A percentile compares a stretch with the other conserved stretches of the same genome.
Conservation (phyloP, 768 basidiomycete species). For the Strobilomyces dryophilus region DNA sequence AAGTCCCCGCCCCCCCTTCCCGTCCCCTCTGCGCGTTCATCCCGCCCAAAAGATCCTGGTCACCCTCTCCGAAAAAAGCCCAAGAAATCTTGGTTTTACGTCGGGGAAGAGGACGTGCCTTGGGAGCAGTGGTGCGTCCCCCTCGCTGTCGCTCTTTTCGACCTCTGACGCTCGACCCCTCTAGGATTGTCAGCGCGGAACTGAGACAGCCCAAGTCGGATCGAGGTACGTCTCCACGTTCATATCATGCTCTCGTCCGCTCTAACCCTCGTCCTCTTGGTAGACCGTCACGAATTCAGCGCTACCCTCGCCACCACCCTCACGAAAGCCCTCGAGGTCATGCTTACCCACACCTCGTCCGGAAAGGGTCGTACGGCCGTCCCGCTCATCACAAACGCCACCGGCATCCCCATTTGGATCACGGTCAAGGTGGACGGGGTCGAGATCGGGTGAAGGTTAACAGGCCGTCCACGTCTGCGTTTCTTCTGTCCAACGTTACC, state of each 20-base stretch:
- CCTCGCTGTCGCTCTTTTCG: neutral
- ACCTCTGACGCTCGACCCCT: no score
- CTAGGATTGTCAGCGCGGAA: constrained; percentile 78
- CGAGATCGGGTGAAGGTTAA: no score
- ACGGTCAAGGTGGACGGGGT: constrained; percentile 62
- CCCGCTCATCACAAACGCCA: constrained; percentile 73
- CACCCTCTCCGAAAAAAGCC: constrained; percentile 72
- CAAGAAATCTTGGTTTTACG: constrained; percentile 77
- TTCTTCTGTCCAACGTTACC: neutral
- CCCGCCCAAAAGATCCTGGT: constrained; percentile 48
- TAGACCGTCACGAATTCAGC: constrained; percentile 51
- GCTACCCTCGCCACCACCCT: constrained; percentile 56
- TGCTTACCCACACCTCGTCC: constrained; percentile 76
- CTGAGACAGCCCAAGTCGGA: constrained; percentile 68
- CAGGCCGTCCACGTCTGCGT: neutral
- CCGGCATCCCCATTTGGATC: constrained; percentile 70
- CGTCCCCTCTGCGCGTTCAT: neutral
- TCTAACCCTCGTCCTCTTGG: no score
- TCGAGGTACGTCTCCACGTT: constrained; percentile 39
- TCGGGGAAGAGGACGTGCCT: constrained; percentile 76
- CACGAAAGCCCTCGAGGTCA: constrained; percentile 61
- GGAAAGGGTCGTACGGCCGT: constrained; percentile 71
- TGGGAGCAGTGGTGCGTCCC: constrained; percentile 80
- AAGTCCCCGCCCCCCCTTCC: neutral
- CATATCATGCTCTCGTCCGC: neutral